Conservation (phyloP, 2,329 filamentous ascomycete genomes). For the Arthrinium puccinioides region DNA sequence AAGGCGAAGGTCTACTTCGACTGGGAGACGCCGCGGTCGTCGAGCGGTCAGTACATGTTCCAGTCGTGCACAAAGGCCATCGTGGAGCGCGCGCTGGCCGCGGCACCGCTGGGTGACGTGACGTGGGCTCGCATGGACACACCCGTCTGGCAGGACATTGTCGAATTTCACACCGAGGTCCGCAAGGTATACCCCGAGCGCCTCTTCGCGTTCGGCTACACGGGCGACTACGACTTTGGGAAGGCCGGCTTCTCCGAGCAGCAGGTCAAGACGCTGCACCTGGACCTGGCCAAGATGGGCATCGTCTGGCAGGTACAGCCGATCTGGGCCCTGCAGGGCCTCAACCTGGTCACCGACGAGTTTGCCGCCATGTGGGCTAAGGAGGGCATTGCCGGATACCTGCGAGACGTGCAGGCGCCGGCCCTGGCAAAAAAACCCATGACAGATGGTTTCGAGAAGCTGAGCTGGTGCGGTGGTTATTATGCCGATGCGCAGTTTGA, state of each 20-base stretch:
- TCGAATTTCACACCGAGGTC: conserved; percentile 26
- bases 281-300: conserved; percentile 27
- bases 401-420: conserved; percentile 17
- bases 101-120: conserved; percentile 27
- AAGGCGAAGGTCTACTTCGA: conserved; percentile 21
- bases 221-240: conserved; percentile 26
- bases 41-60: conserved; percentile 27
- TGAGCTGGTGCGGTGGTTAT: conserved; percentile 26
- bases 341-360: conserved; percentile 25
- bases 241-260: conserved; percentile 25
- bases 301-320: conserved; percentile 34
- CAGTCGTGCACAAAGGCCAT: conserved; percentile 22
- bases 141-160: conserved; percentile 26
- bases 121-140: conserved; percentile 28
- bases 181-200: conserved; percentile 26
- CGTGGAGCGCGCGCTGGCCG: conserved; percentile 24
- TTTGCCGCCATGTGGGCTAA: conserved; percentile 25
- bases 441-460: conserved; percentile 27
- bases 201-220: conserved; percentile 31
- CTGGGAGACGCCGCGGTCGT: conserved; percentile 27
- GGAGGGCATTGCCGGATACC: conserved; percentile 28
- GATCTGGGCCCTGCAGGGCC: conserved; percentile 27
- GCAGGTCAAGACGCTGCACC: conserved; percentile 21
- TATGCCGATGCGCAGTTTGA: conserved; percentile 29
- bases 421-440: conserved; percentile 15